A percentile compares a stretch with the other conserved stretches of the same genome.
phyloP scores from a whole-genome alignment of 352 stramenopile genomes.

The Globisporangium nagaii region DNA sequence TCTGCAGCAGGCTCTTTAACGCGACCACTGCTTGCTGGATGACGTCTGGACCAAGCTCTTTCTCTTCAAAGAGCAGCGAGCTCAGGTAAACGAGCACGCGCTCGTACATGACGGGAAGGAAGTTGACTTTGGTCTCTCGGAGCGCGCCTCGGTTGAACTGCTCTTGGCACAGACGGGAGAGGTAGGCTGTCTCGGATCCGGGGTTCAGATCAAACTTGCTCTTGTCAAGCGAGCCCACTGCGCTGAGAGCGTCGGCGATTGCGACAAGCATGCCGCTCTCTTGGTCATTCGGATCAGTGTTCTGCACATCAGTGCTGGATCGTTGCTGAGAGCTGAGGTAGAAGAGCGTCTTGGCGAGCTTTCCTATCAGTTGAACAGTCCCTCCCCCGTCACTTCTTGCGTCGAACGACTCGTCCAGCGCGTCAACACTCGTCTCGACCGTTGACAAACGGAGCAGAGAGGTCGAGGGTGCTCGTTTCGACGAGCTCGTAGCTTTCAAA shows the following conservation, averaged over 20 bases:
- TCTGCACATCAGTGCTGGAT: background rate
- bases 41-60: constrained; percentile 20
- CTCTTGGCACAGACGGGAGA: constrained; percentile 46
- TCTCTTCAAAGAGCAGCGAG: constrained; percentile 61
- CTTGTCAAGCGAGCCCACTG: constrained; percentile 54
- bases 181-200: constrained; percentile 33
- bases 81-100: constrained; percentile 49
- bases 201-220: constrained; percentile 60
- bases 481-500: background rate
- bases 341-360: constrained; percentile 51
- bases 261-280: constrained; percentile 14
- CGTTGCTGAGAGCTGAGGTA: constrained; percentile 29
- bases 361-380: constrained; percentile 15
- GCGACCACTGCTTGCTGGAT: constrained; percentile 39
- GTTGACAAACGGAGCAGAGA: constrained; percentile 10
- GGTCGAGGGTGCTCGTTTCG: background rate
- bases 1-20: constrained; percentile 40
- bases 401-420: constrained; percentile 10
- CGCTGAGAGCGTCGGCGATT: constrained; percentile 59
- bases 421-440: constrained; percentile 10
- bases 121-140: constrained; percentile 40
- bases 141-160: constrained; percentile 58
- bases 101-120: constrained; percentile 53
- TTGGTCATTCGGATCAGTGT: background rate
- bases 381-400: background rate